phyloP scores from a whole-genome alignment of 129 eudicot species.

The Arctium minus region DNA sequence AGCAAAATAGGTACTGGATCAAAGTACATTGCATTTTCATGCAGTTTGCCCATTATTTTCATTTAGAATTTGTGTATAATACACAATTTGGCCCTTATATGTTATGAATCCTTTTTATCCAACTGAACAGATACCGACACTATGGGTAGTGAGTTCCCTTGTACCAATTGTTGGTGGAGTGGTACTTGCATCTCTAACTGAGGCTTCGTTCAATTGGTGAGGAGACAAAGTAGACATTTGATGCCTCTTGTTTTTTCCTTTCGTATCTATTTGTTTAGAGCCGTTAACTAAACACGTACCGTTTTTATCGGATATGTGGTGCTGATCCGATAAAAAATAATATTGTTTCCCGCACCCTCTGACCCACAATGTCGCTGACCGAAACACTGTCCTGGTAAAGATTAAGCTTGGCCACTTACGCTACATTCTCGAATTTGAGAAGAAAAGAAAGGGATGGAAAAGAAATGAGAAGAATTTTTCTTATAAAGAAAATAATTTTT shows the following conservation, averaged over 20 bases:
- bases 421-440: no score
- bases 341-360: background rate
- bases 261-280: background rate
- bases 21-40: background rate
- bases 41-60: background rate
- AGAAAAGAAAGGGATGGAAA: no score
- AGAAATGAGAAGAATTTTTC: no score
- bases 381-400: background rate
- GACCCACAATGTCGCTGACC: background rate
- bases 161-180: constrained; percentile 98
- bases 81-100: background rate
- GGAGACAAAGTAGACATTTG: constrained; percentile 15
- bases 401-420: background rate
- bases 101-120: background rate
- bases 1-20: background rate
- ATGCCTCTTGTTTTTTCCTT: background rate
- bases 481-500: no score
- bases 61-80: background rate
- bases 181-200: constrained; percentile 86
- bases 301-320: background rate
- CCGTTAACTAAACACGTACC: background rate
- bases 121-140: constrained; percentile 55
- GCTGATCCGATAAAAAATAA: background rate
- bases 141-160: constrained; percentile 78
- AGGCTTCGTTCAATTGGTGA: constrained; percentile 91